phyloP scores from a whole-genome alignment of 2,329 filamentous ascomycete genomes.

The Beauveria brongniartii region DNA sequence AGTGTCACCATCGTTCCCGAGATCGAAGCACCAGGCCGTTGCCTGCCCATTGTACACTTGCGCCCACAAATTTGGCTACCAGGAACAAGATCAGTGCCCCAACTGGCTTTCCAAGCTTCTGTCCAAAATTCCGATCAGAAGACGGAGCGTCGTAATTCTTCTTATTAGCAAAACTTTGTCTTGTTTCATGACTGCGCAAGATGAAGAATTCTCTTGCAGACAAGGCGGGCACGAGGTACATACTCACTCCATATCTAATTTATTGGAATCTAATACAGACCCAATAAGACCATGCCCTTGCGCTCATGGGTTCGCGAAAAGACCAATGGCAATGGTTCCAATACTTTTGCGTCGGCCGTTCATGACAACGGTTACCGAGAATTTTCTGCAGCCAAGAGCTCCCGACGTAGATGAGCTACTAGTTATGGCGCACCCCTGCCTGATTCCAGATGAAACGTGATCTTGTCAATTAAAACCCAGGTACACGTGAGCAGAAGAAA shows the following conservation, averaged over 20 bases:
- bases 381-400: too few relatives aligned
- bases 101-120: conserved; percentile 14
- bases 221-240: conserved; percentile 16
- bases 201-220: conserved; percentile 12
- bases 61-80: conserved; percentile 47
- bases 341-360: too few relatives aligned
- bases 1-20: conserved; percentile 52
- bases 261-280: conserved; percentile 26
- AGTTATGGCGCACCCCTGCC: too few relatives aligned
- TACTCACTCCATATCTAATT: conserved; percentile 28
- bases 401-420: too few relatives aligned
- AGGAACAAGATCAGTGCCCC: conserved; percentile 13
- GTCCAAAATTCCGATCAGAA: conserved; percentile 15
- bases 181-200: conserved; percentile 17
- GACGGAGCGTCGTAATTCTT: conserved; percentile 16
- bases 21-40: conserved; percentile 52
- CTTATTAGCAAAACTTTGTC: conserved; percentile 12
- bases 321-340: too few relatives aligned
- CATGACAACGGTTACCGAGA: too few relatives aligned
- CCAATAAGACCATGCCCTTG: conserved; percentile 17
- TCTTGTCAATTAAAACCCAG: too few relatives aligned
- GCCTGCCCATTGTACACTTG: conserved; percentile 49
- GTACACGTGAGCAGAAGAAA: too few relatives aligned
- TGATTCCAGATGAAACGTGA: too few relatives aligned
- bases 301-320: background rate